Base-by-base conservation (phyloP, 2,329 filamentous ascomycete genomes). In the Fusarium clavum region DNA sequence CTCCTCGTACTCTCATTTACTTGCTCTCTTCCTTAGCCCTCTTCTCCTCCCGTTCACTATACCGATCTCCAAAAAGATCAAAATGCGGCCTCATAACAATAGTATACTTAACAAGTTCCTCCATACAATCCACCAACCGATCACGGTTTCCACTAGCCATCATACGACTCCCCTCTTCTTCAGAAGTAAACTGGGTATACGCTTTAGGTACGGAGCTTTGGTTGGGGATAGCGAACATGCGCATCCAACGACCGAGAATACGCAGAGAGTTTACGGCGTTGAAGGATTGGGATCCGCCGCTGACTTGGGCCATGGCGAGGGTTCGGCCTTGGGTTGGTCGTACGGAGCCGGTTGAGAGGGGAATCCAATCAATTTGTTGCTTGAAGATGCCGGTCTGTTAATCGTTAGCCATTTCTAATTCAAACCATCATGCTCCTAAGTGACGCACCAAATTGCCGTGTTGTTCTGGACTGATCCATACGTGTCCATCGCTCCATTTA, bases 281-380 rank as follows among this genome's bases (percentile, higher is more conserved):
- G 3, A 61, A 61, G 0, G 59, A 61, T 2, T 61, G 59, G 0
- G 59, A 61, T 0, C 56, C 59, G 0, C 59, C 56, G 4, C 59
- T 61, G n/a, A 61, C 56, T 16, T 61, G 59, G 2, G 44, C 44
- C 3, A 53, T 25, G 4, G 59, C 59, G 0, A 61, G 25, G 3
- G 44, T 61, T 20, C 59, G 24, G 0, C 56, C 58, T 25, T 61
- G 56, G 0, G 55, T 57, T 6, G 55, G 55, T 0, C 55, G 55
- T 0, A 57, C 55, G 2, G 55, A 57, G 6, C 55, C 55, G 10
- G 55, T 30, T 1, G 58, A 59, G 9, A 29, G 43, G n/a, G 56
- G 57, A 1, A 61, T 61, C 59, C 56, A 61, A 8, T 52, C 59
- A 0, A 61, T 61, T 10, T 61, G 56, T 13, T 61, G 59, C 6